A percentile compares a stretch with the other conserved stretches of the same genome.
Evolutionary conservation across 306 rosid species (phyloP).

Genomic region (Sesbania bispinosa): DNA sequence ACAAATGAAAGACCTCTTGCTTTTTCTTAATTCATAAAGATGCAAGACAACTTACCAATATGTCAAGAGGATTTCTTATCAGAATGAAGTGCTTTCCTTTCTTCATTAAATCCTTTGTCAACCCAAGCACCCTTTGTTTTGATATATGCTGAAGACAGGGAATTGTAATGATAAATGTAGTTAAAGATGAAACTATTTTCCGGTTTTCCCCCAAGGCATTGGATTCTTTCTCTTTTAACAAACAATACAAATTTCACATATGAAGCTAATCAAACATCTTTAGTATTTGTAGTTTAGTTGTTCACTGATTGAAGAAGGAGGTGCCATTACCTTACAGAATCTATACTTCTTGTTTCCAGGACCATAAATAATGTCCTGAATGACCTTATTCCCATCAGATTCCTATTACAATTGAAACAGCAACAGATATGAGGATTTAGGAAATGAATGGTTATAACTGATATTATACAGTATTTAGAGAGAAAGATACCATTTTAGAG

Average conservation of each 20-base stretch:
- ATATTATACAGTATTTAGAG: neutral
- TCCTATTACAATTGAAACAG: conserved; percentile 41
- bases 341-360: conserved; percentile 66
- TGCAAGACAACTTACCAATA: conserved; percentile 50
- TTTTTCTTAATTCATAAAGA: neutral
- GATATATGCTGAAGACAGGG: conserved; percentile 63
- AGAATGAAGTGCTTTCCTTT: conserved; percentile 79
- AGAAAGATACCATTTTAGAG: conserved; percentile 43
- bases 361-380: conserved; percentile 48
- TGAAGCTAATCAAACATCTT: neutral
- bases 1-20: neutral
- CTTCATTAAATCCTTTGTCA: conserved; percentile 59
- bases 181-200: conserved; percentile 2
- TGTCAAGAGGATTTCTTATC: conserved; percentile 76
- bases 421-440: neutral
- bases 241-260: neutral
- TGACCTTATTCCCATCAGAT: conserved; percentile 69
- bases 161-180: neutral
- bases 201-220: neutral
- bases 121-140: conserved; percentile 60
- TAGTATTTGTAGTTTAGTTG: neutral
- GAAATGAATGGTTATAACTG: neutral
- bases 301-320: neutral
- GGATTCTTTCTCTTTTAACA: neutral
- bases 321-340: conserved; percentile 59